Conservation (phyloP, 148 eudicot species). For the Vaccinium vitisidaea region DNA sequence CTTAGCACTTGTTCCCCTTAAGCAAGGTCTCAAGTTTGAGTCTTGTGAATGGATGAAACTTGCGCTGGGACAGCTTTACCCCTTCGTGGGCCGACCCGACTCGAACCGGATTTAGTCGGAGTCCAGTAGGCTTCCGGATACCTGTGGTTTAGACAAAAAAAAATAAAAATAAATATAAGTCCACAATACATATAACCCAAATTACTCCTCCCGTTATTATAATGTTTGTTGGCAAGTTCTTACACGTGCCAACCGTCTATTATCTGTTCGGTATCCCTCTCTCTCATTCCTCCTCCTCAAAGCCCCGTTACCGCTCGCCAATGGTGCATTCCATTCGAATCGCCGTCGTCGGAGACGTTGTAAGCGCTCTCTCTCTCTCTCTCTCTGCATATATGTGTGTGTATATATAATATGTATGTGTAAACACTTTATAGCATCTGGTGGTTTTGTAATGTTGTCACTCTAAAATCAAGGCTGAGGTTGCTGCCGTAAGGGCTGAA, state of each 20-base stretch:
- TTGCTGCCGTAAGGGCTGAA: background rate
- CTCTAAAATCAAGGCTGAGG: conserved; percentile 4
- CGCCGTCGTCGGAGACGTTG: conserved; percentile 83
- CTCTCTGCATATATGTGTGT: background rate
- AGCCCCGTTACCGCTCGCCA: conserved; percentile 18
- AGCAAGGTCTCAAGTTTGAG: too few relatives aligned
- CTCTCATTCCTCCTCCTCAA: conserved; percentile 24
- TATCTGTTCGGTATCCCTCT: background rate
- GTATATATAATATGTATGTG: background rate
- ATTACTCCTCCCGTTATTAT: too few relatives aligned
- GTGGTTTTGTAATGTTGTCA: background rate
- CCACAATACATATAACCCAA: too few relatives aligned
- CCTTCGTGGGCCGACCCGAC: too few relatives aligned
- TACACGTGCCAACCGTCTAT: background rate
- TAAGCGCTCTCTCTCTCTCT: conserved; percentile 29
- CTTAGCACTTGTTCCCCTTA: too few relatives aligned
- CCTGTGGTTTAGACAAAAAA: too few relatives aligned
- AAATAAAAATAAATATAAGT: too few relatives aligned
- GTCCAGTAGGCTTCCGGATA: too few relatives aligned
- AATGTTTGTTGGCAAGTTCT: background rate
- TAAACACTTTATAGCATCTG: background rate
- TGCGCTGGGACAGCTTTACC: too few relatives aligned
- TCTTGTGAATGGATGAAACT: too few relatives aligned
- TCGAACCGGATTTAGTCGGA: too few relatives aligned
- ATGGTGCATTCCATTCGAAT: conserved; percentile 53